phyloP scores from a whole-genome alignment of 2,329 filamentous ascomycete species.

The Dothideomycetes sp. region DNA sequence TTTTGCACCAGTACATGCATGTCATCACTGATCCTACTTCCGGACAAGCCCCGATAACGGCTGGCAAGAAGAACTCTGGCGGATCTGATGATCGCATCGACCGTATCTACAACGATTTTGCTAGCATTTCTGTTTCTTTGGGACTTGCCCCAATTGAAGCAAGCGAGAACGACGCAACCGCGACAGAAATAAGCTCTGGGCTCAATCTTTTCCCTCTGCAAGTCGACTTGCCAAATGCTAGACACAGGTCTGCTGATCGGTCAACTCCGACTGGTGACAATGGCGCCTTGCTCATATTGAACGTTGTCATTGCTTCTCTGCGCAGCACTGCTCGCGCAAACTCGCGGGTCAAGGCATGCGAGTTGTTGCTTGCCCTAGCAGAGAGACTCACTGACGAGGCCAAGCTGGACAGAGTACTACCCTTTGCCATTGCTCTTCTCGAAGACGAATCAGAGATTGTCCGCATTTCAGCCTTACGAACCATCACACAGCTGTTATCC shows the following conservation, averaged over 20 bases:
- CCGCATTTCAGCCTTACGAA: slow-evolving; percentile 71
- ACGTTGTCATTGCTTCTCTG: slow-evolving; percentile 76
- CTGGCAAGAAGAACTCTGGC: slow-evolving; percentile 59
- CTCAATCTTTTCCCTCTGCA: slow-evolving; percentile 66
- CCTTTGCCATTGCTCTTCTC: slow-evolving; percentile 75
- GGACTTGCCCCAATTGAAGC: slow-evolving; percentile 33
- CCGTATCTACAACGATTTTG: slow-evolving; percentile 85
- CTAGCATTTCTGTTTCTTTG: slow-evolving; percentile 93
- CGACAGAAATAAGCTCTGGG: slow-evolving; percentile 29
- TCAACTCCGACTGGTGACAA: slow-evolving; percentile 54
- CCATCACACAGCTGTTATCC: slow-evolving; percentile 77
- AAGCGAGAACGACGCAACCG: slow-evolving; percentile 12
- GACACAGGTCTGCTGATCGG: slow-evolving; percentile 53
- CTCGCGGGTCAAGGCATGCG: slow-evolving; percentile 80
- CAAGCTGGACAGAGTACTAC: slow-evolving; percentile 84
- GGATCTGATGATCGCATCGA: slow-evolving; percentile 93
- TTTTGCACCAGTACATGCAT: slow-evolving; percentile 95
- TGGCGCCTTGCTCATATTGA: slow-evolving; percentile 84
- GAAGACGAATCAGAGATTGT: slow-evolving; percentile 77
- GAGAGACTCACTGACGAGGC: slow-evolving; percentile 89
- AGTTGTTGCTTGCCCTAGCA: slow-evolving; percentile 82
- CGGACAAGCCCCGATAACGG: slow-evolving; percentile 60
- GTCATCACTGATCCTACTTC: slow-evolving; percentile 85
- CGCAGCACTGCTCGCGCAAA: slow-evolving; percentile 80
- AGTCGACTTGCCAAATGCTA: slow-evolving; percentile 76